Conservation (phyloP, 495 filamentous ascomycete genomes). For the Arthonia radiata region DNA sequence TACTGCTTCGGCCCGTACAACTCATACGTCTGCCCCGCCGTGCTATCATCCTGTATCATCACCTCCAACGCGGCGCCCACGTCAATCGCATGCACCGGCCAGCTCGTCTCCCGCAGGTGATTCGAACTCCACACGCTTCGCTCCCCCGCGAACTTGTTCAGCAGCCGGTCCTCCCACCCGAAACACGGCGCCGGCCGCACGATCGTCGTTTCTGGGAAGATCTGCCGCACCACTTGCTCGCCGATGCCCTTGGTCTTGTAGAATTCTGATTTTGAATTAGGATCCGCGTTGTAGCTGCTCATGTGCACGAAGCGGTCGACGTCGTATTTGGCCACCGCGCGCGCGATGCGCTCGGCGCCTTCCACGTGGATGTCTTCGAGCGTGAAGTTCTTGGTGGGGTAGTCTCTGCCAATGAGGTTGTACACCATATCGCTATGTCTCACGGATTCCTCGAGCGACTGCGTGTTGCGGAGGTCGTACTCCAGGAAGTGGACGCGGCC, state of each 20-base stretch:
- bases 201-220: slow-evolving; percentile 96
- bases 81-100: slow-evolving; percentile 60
- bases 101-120: slow-evolving; percentile 71
- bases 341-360: slow-evolving; percentile 79
- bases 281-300: slow-evolving; percentile 77
- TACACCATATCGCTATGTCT: slow-evolving; percentile 93
- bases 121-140: slow-evolving; percentile 73
- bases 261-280: slow-evolving; percentile 59
- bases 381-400: slow-evolving; percentile 95
- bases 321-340: slow-evolving; percentile 95
- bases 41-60: slow-evolving; percentile 76
- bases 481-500: slow-evolving; percentile 76
- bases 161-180: slow-evolving; percentile 79
- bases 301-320: slow-evolving; percentile 93
- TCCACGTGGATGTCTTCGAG: slow-evolving; percentile 85
- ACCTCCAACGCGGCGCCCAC: slow-evolving; percentile 66
- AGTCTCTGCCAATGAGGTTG: slow-evolving; percentile 80
- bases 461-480: slow-evolving; percentile 84
- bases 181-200: slow-evolving; percentile 86
- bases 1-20: slow-evolving; percentile 88
- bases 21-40: slow-evolving; percentile 76
- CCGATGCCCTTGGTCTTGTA: slow-evolving; percentile 70
- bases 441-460: slow-evolving; percentile 88
- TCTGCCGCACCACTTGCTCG: slow-evolving; percentile 61
- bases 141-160: slow-evolving; percentile 57